phyloP scores from a whole-genome alignment of 2,329 filamentous ascomycete genomes.

The Penicillium sp. region DNA sequence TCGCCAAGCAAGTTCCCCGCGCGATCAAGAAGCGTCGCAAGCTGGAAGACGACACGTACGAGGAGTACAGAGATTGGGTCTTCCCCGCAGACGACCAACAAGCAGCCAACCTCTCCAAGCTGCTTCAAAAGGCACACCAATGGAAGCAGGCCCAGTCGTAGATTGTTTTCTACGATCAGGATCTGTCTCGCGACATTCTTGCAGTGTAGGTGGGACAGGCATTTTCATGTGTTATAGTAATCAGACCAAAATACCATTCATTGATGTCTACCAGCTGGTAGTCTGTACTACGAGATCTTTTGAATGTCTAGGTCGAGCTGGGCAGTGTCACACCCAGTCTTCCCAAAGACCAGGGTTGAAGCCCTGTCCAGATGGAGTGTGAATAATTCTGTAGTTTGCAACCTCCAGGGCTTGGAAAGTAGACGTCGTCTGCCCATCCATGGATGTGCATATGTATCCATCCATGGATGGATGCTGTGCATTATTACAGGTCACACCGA shows the following conservation, averaged over 20 bases:
- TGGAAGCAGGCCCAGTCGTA: conserved; percentile 71
- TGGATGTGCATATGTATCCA: background rate
- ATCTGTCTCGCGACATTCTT: background rate
- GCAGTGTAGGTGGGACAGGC: background rate
- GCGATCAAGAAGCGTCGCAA: conserved; percentile 89
- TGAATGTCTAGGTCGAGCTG: background rate
- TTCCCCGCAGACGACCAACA: conserved; percentile 95
- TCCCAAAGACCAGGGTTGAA: too few species aligned
- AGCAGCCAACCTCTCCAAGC: conserved; percentile 76
- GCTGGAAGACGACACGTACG: conserved; percentile 88
- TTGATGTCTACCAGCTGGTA: background rate
- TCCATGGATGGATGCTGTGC: background rate
- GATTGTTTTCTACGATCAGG: background rate
- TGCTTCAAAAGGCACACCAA: conserved; percentile 80
- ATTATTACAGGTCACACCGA: background rate
- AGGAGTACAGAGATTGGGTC: conserved; percentile 96
- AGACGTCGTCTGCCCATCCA: background rate
- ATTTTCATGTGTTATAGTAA: conserved; percentile 1
- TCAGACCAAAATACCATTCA: conserved; percentile 2
- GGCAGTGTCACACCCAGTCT: background rate
- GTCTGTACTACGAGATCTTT: background rate
- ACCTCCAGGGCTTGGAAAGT: background rate
- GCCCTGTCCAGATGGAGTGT: too few species aligned
- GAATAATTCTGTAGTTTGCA: background rate
- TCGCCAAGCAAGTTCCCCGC: conserved; percentile 91